These are phyloP conservation scores for Aspergillus cejpii DNA, from an alignment of 2,329 filamentous ascomycete genomes.

Conservation along the genomic window DNA sequence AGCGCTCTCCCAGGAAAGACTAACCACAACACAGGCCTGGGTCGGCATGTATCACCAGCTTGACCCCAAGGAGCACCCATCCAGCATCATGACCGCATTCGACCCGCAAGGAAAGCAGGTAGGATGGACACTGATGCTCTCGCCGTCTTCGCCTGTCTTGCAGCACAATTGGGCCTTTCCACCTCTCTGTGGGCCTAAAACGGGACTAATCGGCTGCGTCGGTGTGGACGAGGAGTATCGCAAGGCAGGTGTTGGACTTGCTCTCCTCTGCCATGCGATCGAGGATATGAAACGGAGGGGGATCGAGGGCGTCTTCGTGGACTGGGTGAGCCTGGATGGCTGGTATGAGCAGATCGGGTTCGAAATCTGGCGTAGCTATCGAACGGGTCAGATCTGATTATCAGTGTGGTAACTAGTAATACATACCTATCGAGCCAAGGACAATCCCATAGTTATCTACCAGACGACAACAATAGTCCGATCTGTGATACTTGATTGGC, in stretches of 20 bases:
- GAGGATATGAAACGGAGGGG: constrained; percentile 40
- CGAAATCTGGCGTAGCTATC: constrained; percentile 37
- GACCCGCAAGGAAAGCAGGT: constrained; percentile 35
- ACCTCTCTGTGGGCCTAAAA: constrained; percentile 35
- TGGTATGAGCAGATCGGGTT: constrained; percentile 44
- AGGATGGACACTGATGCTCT: constrained; percentile 44
- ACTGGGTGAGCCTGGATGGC: constrained; percentile 40
- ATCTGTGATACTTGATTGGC: no score
- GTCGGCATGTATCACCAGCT: constrained; percentile 37
- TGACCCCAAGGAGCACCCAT: constrained; percentile 31
- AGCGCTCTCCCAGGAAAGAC: neutral
- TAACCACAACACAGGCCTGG: constrained; percentile 33
- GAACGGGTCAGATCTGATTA: constrained; percentile 22
- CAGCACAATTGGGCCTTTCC: constrained; percentile 38
- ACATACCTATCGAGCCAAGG: no score
- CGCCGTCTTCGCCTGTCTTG: constrained; percentile 26
- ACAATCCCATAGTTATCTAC: no score
- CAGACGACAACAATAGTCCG: no score
- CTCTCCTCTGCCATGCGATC: constrained; percentile 40
- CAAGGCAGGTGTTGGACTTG: constrained; percentile 38
- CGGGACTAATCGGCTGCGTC: constrained; percentile 42
- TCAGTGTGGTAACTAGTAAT: no score
- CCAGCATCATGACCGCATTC: constrained; percentile 41
- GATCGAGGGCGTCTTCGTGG: constrained; percentile 41
- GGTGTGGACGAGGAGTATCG: constrained; percentile 38